Evolutionary conservation across 306 rosid genomes (phyloP).

Genomic region (Carpinus fangiana): DNA sequence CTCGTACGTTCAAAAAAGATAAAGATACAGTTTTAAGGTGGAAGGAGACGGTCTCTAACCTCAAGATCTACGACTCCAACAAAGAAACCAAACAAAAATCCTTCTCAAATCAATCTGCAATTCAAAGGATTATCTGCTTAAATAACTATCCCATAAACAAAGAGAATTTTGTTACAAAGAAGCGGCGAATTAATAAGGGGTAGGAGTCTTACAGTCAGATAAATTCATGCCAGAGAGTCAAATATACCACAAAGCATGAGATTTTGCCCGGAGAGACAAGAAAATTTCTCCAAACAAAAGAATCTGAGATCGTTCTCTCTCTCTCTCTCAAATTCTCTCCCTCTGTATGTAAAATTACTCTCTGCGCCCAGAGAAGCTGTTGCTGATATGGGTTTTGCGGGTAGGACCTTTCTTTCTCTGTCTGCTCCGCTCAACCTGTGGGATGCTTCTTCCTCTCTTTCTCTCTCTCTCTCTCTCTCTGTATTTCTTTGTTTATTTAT

Average conservation of each 20-base stretch:
- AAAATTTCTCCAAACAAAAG: conserved; percentile 4
- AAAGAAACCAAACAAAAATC: conserved; percentile 5
- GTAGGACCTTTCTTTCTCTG: neutral
- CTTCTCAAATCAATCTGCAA: conserved; percentile 10
- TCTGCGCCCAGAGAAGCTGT: conserved; percentile 1
- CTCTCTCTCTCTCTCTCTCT: neutral
- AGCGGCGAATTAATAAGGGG: conserved; percentile 11
- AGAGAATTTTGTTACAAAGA: conserved; percentile 17
- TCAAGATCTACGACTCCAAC: conserved; percentile 46
- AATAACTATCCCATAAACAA: neutral
- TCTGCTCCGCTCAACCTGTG: conserved; percentile 19
- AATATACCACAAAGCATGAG: neutral
- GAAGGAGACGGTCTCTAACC: conserved; percentile 25
- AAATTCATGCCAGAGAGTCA: conserved; percentile 19
- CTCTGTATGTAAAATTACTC: neutral
- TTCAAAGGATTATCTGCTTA: neutral
- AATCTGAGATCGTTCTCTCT: conserved; percentile 38
- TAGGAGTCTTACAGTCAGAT: conserved; percentile 39
- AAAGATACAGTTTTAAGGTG: neutral
- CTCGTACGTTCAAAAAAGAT: neutral
- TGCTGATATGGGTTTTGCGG: neutral
- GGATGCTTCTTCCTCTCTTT: conserved; percentile 16
- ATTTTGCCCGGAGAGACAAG: conserved; percentile 5
- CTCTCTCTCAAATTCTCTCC: neutral
- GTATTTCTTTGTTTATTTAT: conserved; percentile 25